Conservation (phyloP, 768 basidiomycete species). For the Stropharia rugosoannulata region DNA sequence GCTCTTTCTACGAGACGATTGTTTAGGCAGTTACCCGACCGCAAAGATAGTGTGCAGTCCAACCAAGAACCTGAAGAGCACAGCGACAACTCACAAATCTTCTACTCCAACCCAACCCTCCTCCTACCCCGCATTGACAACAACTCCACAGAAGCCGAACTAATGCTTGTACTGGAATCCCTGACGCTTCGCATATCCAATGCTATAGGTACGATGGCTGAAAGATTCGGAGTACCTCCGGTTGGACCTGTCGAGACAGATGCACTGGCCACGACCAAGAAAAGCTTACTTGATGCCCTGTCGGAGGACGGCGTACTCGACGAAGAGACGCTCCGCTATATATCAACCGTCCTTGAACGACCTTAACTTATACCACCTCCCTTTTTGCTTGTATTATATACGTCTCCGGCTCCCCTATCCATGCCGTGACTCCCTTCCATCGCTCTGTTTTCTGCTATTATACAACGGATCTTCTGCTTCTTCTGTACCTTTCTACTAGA, state of each 20-base stretch:
- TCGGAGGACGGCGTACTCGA: slow-evolving; percentile 39
- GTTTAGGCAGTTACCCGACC: slow-evolving; percentile 46
- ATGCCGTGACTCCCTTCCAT: too few relatives aligned
- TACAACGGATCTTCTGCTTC: too few relatives aligned
- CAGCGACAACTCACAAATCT: slow-evolving; percentile 29
- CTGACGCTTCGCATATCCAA: slow-evolving; percentile 78
- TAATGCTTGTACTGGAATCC: slow-evolving; percentile 75
- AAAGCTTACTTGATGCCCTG: slow-evolving; percentile 34
- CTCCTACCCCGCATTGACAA: slow-evolving; percentile 71
- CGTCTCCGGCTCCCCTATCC: too few relatives aligned
- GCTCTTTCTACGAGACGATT: slow-evolving; percentile 63
- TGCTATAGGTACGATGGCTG: slow-evolving; percentile 43
- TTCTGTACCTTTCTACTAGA: too few relatives aligned
- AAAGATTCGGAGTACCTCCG: slow-evolving; percentile 18
- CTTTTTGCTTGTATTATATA: too few relatives aligned
- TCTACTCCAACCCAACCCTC: slow-evolving; percentile 60
- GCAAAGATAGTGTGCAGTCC: slow-evolving; percentile 44
- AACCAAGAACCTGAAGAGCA: slow-evolving; percentile 30
- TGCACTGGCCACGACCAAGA: slow-evolving; percentile 20
- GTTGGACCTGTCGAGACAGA: not conserved
- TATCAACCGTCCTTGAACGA: slow-evolving; percentile 23
- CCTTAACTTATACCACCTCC: slow-evolving; percentile 8
- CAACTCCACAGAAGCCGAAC: slow-evolving; percentile 68
- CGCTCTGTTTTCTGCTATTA: too few relatives aligned
- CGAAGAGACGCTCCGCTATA: slow-evolving; percentile 45